Evolutionary conservation across 73 alveolate genomes (phyloP), one percentile per base, ranked within the genome.

Genomic region (Paramecium caudatum): DNA sequence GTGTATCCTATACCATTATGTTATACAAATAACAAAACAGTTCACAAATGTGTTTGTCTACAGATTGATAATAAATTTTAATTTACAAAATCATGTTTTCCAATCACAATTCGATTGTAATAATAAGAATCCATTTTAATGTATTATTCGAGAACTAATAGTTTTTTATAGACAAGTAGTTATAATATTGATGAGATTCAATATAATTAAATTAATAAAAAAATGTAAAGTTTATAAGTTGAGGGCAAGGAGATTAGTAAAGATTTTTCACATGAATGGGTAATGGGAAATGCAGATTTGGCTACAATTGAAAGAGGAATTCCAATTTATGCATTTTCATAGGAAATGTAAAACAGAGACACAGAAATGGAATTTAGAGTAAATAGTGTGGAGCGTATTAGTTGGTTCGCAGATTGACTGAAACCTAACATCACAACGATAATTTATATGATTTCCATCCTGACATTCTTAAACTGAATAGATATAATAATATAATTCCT

Each of bases 401-500:
- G 91, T 25, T 95, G 39, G 65, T 95, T 6, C 82, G 96, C 34
- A 90, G 91, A 65, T 82, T 95, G 21, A 95, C 98, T 5, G 98
- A 95, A 88, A 94, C 97, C 8, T 30, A 90, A 61, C 80, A 90
- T 45, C 97, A 95, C 37, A 90, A 61, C 49, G 92, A 87, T 9
- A 49, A 87, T 43, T 92, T 94, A 9, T 90, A 91, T 85, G 82
- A 93, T 45, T 93, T 48, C 46, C 95, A 88, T 16, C 91, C 91
- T 3, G 86, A 91, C 27, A 55, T 83, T 36, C 61, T 93, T 1
- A 91, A 91, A 49, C 78, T 95, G 61, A 95, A 95, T 45, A 61
- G 98, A 50, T 95, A 95, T 82, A 55, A 48, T 45, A 95, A 95
- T 61, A 48, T 94, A 7, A 83, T 91, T 62, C 98, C 98, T 17